Conservation (phyloP, 345 rosid species). For the Melastoma malabathricum region DNA sequence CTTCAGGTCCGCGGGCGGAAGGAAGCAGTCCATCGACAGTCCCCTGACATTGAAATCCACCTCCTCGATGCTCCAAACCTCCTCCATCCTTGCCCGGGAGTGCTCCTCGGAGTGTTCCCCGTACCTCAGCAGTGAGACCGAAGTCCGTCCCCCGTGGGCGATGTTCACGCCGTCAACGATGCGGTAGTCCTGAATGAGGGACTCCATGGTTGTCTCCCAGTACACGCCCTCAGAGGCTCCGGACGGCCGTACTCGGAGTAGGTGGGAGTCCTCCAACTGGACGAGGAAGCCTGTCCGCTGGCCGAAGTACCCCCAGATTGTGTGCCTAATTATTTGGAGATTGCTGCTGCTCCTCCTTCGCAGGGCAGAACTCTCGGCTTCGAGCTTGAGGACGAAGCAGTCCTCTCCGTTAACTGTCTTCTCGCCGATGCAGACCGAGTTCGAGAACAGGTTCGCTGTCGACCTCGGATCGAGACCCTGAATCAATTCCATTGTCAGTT, state of each 20-base stretch:
- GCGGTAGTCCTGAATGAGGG: conserved; percentile 57
- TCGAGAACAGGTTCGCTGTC: conserved; percentile 54
- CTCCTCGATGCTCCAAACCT: conserved; percentile 80
- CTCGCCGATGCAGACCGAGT: conserved; percentile 65
- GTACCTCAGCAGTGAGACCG: conserved; percentile 49
- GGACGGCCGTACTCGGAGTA: conserved; percentile 47
- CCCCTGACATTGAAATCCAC: conserved; percentile 89
- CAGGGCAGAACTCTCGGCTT: conserved; percentile 41
- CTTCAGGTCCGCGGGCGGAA: conserved; percentile 81
- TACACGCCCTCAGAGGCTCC: conserved; percentile 34
- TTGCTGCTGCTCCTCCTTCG: conserved; percentile 55
- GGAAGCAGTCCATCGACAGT: conserved; percentile 71
- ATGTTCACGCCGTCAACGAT: conserved; percentile 66
- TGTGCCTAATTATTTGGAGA: conserved; percentile 66
- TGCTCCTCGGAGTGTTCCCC: conserved; percentile 51
- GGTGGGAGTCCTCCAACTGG: conserved; percentile 71
- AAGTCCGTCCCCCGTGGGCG: conserved; percentile 64
- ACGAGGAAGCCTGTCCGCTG: conserved; percentile 77
- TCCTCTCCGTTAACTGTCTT: conserved; percentile 51
- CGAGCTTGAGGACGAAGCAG: conserved; percentile 68
- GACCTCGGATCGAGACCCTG: conserved; percentile 92
- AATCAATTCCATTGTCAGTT: neutral
- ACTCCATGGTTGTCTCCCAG: conserved; percentile 95
- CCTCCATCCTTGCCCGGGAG: conserved; percentile 86
- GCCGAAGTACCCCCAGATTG: conserved; percentile 84